Base-by-base conservation (phyloP, 768 basidiomycete species). In the Wakefieldia striispora region DNA sequence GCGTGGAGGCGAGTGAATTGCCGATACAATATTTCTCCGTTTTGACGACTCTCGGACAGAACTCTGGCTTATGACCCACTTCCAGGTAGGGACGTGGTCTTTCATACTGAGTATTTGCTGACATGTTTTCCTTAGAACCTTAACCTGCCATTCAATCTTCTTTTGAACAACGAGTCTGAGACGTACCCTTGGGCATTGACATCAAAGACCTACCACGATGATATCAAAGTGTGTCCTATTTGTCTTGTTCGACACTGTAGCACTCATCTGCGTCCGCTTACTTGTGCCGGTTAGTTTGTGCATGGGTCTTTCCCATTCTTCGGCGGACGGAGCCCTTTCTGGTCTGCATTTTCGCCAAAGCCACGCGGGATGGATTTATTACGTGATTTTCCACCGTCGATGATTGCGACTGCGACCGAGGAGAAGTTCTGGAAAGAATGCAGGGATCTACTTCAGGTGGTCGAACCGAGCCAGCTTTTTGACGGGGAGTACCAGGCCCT, bases 301-400 rank as follows among this genome's bases (percentile, higher is more conserved):
- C 47, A 31, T 17, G 57, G 57, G 9, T 55, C 49, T 11, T 43
- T 43, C 34, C 55, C 55, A 27, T 59, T 48, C 45, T 59, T 59
- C 33, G 57, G 57, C 19, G 57, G 57, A 21, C 53, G 57, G 3
- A 54, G 51, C 20, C 24, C 43, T 9, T 56, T 59, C 35, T 59
- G 35, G 35, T 58, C 56, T 16, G 57, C 57, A 1, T 59, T 57
- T 57, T 55, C 44, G n/a, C 57, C 57, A 9, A 44, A 40, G 10
- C 57, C 57, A 1, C 39, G 31, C 16, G 20, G n/a, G n/a, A n/a
- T 35, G 6, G 35, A 8, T 3, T 35, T 55, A 20, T 52, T 59
- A 49, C 58, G 58, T 0, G 37, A 45, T 7, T 59, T 55, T 33
- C 58, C 58, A 1, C 26, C 38, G 16, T 53, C 58, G 12, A 14